These are phyloP conservation scores for Hypoxylon sp. DNA, from an alignment of 2,329 filamentous ascomycete genomes.

Conservation along the genomic window DNA sequence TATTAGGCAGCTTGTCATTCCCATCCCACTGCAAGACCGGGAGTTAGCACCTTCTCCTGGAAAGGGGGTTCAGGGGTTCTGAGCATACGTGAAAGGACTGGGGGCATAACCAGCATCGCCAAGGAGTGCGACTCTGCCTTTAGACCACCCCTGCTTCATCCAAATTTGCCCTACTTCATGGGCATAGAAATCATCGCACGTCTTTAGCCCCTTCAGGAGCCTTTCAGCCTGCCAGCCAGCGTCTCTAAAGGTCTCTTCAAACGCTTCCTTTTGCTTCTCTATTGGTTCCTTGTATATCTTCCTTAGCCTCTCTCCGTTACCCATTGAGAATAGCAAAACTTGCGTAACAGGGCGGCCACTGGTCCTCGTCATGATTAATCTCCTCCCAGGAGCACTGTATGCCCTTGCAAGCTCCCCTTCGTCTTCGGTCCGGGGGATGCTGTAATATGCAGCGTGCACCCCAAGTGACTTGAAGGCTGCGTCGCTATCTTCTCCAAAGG, in stretches of 20 bases:
- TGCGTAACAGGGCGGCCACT: slow-evolving; percentile 50
- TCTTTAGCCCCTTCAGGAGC: slow-evolving; percentile 16
- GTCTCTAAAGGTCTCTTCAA: slow-evolving; percentile 14
- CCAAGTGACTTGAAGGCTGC: slow-evolving; percentile 47
- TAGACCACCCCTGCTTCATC: slow-evolving; percentile 25
- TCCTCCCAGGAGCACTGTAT: slow-evolving; percentile 53
- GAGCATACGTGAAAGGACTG: slow-evolving; percentile 11
- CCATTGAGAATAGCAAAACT: slow-evolving; percentile 48
- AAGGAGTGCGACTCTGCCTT: slow-evolving; percentile 33
- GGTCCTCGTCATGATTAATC: slow-evolving; percentile 55
- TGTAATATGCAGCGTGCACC: slow-evolving; percentile 55
- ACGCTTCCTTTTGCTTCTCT: slow-evolving; percentile 30
- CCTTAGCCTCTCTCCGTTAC: slow-evolving; percentile 13
- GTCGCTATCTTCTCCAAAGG: slow-evolving; percentile 49
- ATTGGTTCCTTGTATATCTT: slow-evolving; percentile 24
- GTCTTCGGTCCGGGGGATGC: slow-evolving; percentile 49
- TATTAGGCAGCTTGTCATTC: slow-evolving; percentile 22
- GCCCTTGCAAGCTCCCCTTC: slow-evolving; percentile 49
- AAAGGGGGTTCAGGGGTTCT: no score
- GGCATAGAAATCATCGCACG: slow-evolving; percentile 27
- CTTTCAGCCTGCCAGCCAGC: slow-evolving; percentile 32
- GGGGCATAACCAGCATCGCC: slow-evolving; percentile 38
- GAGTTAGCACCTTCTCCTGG: no score
- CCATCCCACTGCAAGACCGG: slow-evolving; percentile 15
- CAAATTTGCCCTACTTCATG: slow-evolving; percentile 31